Percentiles rank a stretch among this genome's conserved stretches.
Conservation (phyloP, 495 filamentous ascomycete species). For the Penicillium verhagenii region DNA sequence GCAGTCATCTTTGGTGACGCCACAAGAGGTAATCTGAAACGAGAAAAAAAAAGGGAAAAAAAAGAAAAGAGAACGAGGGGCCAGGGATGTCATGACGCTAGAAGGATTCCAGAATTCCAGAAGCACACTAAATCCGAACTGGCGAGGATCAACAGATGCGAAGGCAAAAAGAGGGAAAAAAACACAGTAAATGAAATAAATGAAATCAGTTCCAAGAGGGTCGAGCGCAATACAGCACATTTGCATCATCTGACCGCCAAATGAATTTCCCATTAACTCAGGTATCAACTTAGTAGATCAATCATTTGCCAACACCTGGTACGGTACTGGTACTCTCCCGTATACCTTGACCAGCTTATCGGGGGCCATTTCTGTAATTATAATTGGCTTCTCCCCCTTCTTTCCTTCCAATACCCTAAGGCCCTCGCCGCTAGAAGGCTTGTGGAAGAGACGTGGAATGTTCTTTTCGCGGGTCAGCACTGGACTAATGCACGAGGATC, state of each 20-base stretch:
- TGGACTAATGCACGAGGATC: slow-evolving; percentile 22
- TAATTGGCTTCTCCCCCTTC: neutral
- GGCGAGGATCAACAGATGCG: slow-evolving; percentile 8
- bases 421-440: slow-evolving; percentile 20
- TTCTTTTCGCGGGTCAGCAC: slow-evolving; percentile 10
- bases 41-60: neutral
- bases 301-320: too few species aligned
- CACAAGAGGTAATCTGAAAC: slow-evolving; percentile 4
- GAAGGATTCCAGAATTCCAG: slow-evolving; percentile 28
- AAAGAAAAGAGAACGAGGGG: slow-evolving; percentile 1
- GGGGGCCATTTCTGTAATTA: neutral
- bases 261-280: neutral
- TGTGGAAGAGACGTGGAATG: slow-evolving; percentile 17
- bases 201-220: slow-evolving; percentile 1
- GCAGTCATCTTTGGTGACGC: neutral
- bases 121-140: slow-evolving; percentile 11
- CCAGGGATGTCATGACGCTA: slow-evolving; percentile 20
- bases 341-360: slow-evolving; percentile 20
- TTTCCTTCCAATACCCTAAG: neutral
- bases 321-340: too few species aligned
- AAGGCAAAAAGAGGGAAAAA: neutral
- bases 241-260: slow-evolving; percentile 21
- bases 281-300: too few species aligned
- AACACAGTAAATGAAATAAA: neutral
- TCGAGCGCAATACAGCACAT: slow-evolving; percentile 7